Percentiles rank a stretch among this genome's conserved stretches.
Evolutionary conservation across 2,329 filamentous ascomycete genomes (phyloP).

Genomic region (Sclerotinia trifoliorum): DNA sequence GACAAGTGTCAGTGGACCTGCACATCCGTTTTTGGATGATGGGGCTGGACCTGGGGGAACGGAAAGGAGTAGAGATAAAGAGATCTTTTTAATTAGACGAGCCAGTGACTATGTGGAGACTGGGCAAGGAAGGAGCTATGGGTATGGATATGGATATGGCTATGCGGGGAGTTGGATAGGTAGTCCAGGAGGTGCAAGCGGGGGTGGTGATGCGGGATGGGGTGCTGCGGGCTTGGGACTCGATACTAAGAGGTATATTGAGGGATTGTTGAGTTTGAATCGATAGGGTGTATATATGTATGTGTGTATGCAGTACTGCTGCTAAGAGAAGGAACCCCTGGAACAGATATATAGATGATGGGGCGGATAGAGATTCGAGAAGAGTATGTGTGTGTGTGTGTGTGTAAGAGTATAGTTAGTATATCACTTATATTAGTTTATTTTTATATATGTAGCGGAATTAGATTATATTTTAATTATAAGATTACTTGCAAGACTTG

Average conservation of each 20-base stretch:
- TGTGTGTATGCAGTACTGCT: too few species aligned
- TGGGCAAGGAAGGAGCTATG: slow-evolving; percentile 26
- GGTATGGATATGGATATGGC: slow-evolving; percentile 27
- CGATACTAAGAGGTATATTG: slow-evolving; percentile 73
- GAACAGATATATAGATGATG: too few species aligned
- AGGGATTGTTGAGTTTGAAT: slow-evolving; percentile 63
- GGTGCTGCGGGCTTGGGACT: slow-evolving; percentile 61
- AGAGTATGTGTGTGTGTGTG: too few species aligned
- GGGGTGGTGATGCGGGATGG: not conserved
- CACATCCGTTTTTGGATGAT: slow-evolving; percentile 36
- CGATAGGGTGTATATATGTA: slow-evolving; percentile 24
- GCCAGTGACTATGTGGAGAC: slow-evolving; percentile 53
- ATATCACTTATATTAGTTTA: too few species aligned
- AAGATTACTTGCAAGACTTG: too few species aligned
- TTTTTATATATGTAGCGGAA: too few species aligned
- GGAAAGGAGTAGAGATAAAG: slow-evolving; percentile 45
- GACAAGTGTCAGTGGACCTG: slow-evolving; percentile 32
- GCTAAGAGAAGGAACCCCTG: too few species aligned
- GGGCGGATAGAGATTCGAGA: too few species aligned
- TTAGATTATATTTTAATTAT: too few species aligned
- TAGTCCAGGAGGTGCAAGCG: slow-evolving; percentile 60
- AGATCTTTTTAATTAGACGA: slow-evolving; percentile 60
- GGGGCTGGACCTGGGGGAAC: not conserved
- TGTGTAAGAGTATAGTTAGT: too few species aligned
- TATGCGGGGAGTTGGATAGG: slow-evolving; percentile 49